phyloP scores from a whole-genome alignment of 257 asterid species.

The Lithospermum erythrorhizon region DNA sequence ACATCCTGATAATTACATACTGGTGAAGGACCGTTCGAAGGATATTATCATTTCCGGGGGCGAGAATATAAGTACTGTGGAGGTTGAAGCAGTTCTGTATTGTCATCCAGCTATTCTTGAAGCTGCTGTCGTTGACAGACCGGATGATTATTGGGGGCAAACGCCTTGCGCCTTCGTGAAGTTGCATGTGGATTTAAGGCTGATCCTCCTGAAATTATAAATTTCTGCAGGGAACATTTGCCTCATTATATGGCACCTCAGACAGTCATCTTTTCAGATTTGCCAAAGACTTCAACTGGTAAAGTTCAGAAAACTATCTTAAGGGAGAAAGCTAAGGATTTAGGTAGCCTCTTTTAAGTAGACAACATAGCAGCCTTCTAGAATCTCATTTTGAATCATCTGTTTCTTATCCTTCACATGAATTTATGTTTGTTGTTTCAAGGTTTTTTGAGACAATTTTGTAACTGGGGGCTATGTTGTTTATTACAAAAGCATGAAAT shows the following conservation, averaged over 20 bases:
- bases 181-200: slow-evolving; percentile 19
- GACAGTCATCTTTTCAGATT: slow-evolving; percentile 20
- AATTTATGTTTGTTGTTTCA: too few species aligned
- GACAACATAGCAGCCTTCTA: slow-evolving; percentile 11
- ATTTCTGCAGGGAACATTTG: slow-evolving; percentile 25
- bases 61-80: slow-evolving; percentile 29
- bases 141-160: slow-evolving; percentile 36
- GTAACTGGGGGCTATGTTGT: too few species aligned
- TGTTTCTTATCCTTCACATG: too few species aligned
- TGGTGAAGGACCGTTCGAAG: slow-evolving; percentile 25
- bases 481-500: background rate
- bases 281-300: slow-evolving; percentile 29
- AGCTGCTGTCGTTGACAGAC: slow-evolving; percentile 35
- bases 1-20: slow-evolving; percentile 27
- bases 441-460: background rate
- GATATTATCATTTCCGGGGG: slow-evolving; percentile 36
- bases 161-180: slow-evolving; percentile 34
- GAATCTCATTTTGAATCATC: background rate
- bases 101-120: slow-evolving; percentile 27
- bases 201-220: slow-evolving; percentile 16
- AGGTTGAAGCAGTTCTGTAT: slow-evolving; percentile 24
- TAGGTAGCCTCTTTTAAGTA: slow-evolving; percentile 26
- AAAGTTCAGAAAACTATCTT: slow-evolving; percentile 23
- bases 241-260: slow-evolving; percentile 33
- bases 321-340: slow-evolving; percentile 26